phyloP scores from a whole-genome alignment of 345 rosid genomes.

The Pistacia integerrima region DNA sequence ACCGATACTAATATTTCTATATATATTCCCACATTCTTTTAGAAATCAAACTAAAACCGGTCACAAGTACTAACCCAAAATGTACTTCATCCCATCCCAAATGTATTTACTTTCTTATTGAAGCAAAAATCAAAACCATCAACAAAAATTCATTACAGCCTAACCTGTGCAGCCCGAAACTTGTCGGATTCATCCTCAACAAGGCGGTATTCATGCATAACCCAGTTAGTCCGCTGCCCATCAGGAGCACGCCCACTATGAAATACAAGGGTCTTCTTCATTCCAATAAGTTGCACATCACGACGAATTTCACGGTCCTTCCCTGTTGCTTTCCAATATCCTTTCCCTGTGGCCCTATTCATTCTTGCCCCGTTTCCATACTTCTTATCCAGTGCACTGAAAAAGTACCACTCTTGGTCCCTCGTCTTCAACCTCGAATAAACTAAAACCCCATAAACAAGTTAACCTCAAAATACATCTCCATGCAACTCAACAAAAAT shows the following conservation, averaged over 20 bases:
- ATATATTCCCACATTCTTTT: conserved; percentile 2
- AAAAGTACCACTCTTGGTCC: conserved; percentile 85
- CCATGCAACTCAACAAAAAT: background rate
- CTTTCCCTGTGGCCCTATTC: conserved; percentile 61
- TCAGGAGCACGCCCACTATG: conserved; percentile 65
- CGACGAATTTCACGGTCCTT: conserved; percentile 51
- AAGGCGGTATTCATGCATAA: conserved; percentile 80
- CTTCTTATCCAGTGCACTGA: conserved; percentile 73
- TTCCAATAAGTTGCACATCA: conserved; percentile 43
- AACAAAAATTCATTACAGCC: conserved; percentile 12
- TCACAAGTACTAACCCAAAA: background rate
- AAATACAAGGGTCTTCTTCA: conserved; percentile 69
- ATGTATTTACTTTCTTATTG: background rate
- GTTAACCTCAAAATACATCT: background rate
- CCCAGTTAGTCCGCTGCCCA: conserved; percentile 74
- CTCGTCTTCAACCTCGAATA: conserved; percentile 62
- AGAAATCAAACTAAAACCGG: background rate
- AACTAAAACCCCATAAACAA: conserved; percentile 33
- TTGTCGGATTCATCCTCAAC: conserved; percentile 52
- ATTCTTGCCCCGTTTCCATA: conserved; percentile 65
- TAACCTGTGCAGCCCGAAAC: conserved; percentile 50
- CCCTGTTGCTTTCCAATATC: conserved; percentile 81
- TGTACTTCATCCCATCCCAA: background rate
- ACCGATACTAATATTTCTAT: conserved; percentile 1
- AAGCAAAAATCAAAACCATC: background rate